Percentiles rank a stretch among this genome's conserved stretches.
phyloP scores from a whole-genome alignment of 176 grass and related monocot genomes.

The Bothriochloa decipiens region DNA sequence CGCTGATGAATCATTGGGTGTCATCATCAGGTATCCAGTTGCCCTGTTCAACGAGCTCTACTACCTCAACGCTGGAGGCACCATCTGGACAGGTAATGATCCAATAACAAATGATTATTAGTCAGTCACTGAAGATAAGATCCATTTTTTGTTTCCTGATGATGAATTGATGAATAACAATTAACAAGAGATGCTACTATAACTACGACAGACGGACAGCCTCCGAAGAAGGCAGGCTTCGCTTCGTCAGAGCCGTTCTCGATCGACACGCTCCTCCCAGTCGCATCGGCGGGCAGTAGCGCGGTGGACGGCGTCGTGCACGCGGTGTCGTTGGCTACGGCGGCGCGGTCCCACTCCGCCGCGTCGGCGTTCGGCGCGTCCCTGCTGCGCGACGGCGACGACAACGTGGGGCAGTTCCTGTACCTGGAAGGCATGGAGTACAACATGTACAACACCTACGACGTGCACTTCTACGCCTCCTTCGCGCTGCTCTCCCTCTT shows the following conservation, averaged over 20 bases:
- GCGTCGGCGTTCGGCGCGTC: constrained; percentile 50
- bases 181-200: not conserved
- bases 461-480: constrained; percentile 96
- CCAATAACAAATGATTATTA: not conserved
- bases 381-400: constrained; percentile 61
- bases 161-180: too few species aligned
- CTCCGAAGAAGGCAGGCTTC: constrained; percentile 50
- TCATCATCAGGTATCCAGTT: constrained; percentile 62
- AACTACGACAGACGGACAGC: constrained; percentile 58
- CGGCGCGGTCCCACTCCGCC: constrained; percentile 35
- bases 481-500: constrained; percentile 72
- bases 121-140: not conserved
- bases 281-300: not conserved
- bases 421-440: constrained; percentile 96
- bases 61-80: constrained; percentile 88
- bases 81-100: constrained; percentile 69
- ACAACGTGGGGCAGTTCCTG: constrained; percentile 90
- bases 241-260: constrained; percentile 58
- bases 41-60: constrained; percentile 91
- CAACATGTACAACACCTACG: constrained; percentile 89
- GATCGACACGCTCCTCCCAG: constrained; percentile 43
- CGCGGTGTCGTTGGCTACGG: constrained; percentile 55
- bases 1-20: not conserved
- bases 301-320: constrained; percentile 46
- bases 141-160: too few species aligned